Percentiles rank a stretch among this genome's conserved stretches.
Conservation (phyloP, 192 early-diverging fungal genomes). For the Dispira simplex region DNA sequence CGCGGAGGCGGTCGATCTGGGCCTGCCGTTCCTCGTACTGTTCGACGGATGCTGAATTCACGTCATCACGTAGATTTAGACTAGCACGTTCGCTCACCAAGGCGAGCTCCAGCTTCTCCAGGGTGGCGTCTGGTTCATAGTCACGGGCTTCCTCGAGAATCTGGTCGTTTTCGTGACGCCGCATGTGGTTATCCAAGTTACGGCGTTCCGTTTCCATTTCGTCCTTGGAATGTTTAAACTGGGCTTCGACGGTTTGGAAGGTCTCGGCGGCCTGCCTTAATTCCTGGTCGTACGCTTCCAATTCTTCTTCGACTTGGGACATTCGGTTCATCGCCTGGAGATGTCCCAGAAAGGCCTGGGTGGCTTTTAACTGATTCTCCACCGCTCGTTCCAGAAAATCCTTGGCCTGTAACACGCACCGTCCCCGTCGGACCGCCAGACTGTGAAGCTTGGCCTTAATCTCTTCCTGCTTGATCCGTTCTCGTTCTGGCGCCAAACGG, state of each 20-base stretch:
- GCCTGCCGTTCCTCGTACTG: constrained; percentile 46
- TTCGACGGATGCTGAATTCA: constrained; percentile 41
- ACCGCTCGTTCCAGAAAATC: not conserved
- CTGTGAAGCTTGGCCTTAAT: constrained; percentile 5
- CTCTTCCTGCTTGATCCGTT: not conserved
- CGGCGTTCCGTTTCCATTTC: constrained; percentile 21
- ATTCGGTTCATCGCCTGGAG: not conserved
- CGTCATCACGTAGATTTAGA: constrained; percentile 30
- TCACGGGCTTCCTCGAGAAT: constrained; percentile 33
- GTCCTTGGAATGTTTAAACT: constrained; percentile 28
- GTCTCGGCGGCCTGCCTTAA: constrained; percentile 19
- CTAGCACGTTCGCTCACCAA: constrained; percentile 35
- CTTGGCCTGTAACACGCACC: constrained; percentile 10
- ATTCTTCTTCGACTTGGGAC: constrained; percentile 18
- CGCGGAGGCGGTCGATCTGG: constrained; percentile 33
- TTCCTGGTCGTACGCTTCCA: constrained; percentile 17
- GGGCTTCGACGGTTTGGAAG: constrained; percentile 24
- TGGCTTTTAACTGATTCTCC: not conserved
- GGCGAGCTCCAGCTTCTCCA: constrained; percentile 50
- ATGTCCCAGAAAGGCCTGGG: constrained; percentile 6
- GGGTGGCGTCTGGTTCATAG: constrained; percentile 17
- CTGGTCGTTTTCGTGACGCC: constrained; percentile 32
- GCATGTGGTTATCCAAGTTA: constrained; percentile 35
- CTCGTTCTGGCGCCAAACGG: not conserved
- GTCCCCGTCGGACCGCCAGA: constrained; percentile 11